phyloP scores from a whole-genome alignment of 805 yeast species.

The Lipomyces mesembrius region DNA sequence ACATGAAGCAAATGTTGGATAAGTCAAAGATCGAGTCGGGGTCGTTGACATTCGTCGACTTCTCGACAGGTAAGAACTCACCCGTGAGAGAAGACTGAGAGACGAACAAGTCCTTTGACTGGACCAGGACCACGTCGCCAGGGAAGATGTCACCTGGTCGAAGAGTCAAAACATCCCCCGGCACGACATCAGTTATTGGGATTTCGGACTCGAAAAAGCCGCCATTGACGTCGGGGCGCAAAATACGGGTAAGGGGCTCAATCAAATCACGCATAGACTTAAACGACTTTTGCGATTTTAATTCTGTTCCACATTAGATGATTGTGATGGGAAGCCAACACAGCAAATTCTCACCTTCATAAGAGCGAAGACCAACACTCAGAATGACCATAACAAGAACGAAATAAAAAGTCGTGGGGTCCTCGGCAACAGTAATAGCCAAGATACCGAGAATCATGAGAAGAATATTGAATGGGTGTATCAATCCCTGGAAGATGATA shows the following conservation, averaged over 20 bases:
- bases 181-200: slow-evolving; percentile 74
- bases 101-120: slow-evolving; percentile 73
- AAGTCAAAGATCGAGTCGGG: slow-evolving; percentile 32
- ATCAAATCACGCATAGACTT: slow-evolving; percentile 36
- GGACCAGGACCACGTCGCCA: slow-evolving; percentile 76
- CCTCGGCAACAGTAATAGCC: slow-evolving; percentile 36
- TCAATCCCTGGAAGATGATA: slow-evolving; percentile 29
- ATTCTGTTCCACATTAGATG: slow-evolving; percentile 15
- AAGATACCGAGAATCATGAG: slow-evolving; percentile 35
- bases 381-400: slow-evolving; percentile 36
- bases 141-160: slow-evolving; percentile 96
- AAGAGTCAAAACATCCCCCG: slow-evolving; percentile 81
- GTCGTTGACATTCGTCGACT: slow-evolving; percentile 29
- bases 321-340: background rate
- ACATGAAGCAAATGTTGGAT: slow-evolving; percentile 36
- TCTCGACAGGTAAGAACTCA: slow-evolving; percentile 54
- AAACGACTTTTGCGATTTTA: slow-evolving; percentile 36
- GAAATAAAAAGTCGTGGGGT: slow-evolving; percentile 35
- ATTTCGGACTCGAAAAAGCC: slow-evolving; percentile 44
- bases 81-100: slow-evolving; percentile 95
- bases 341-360: slow-evolving; percentile 24
- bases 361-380: slow-evolving; percentile 35
- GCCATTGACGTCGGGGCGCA: slow-evolving; percentile 34
- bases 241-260: slow-evolving; percentile 30
- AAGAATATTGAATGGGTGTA: slow-evolving; percentile 36